These are phyloP conservation scores for Beauveria scarabaeidicola DNA, from an alignment of 2,329 filamentous ascomycete species.

Conservation along the genomic window DNA sequence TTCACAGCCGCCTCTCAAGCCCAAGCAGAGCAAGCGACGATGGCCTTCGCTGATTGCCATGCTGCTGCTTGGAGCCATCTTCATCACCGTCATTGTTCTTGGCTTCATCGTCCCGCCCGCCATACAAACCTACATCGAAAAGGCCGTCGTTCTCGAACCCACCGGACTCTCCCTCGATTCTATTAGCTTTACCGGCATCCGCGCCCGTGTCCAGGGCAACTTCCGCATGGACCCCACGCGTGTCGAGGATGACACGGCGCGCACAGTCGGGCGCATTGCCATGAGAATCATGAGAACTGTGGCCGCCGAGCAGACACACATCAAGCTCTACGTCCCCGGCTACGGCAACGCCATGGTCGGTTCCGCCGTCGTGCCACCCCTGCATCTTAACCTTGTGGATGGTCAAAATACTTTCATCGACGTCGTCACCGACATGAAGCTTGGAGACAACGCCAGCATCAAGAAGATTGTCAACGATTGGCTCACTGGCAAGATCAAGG, in stretches of 20 bases:
- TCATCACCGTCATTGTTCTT: conserved; percentile 62
- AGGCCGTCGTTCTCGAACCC: conserved; percentile 73
- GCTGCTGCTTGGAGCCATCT: conserved; percentile 50
- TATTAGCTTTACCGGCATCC: conserved; percentile 70
- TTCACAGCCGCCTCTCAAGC: not conserved
- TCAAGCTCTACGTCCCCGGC: conserved; percentile 74
- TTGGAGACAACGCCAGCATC: conserved; percentile 69
- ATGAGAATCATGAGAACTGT: conserved; percentile 75
- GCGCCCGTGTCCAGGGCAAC: conserved; percentile 70
- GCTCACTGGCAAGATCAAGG: conserved; percentile 67
- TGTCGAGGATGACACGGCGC: conserved; percentile 61
- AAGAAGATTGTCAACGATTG: conserved; percentile 79
- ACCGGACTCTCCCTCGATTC: conserved; percentile 78
- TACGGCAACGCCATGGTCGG: conserved; percentile 72
- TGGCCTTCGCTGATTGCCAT: conserved; percentile 79
- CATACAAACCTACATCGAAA: conserved; percentile 77
- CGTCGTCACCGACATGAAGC: conserved; percentile 65
- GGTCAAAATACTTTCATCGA: conserved; percentile 71
- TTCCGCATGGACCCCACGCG: conserved; percentile 72
- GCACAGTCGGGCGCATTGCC: conserved; percentile 66
- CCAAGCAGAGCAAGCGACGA: conserved; percentile 25
- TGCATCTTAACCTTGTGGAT: conserved; percentile 70
- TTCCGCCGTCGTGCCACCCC: conserved; percentile 63
- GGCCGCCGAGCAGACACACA: conserved; percentile 61
- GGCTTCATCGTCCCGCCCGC: conserved; percentile 75